Evolutionary conservation across 306 rosid genomes (phyloP).

Genomic region (Biancaea sappan): DNA sequence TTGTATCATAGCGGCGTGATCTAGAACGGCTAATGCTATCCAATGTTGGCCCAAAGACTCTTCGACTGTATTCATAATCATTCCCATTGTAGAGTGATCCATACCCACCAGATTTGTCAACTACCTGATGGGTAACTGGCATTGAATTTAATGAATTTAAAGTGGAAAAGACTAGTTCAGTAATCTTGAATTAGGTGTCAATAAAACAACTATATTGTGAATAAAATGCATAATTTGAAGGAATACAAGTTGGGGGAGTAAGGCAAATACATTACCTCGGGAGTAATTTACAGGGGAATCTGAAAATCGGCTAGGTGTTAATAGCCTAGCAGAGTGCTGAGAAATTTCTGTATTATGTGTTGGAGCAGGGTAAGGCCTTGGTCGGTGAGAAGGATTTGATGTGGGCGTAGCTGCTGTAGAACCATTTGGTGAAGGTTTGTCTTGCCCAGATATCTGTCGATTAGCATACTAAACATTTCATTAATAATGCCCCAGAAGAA

Average conservation of each 20-base stretch:
- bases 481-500: conserved; percentile 27
- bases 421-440: conserved; percentile 56
- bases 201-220: not conserved
- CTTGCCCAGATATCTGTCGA: conserved; percentile 87
- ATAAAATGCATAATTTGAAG: not conserved
- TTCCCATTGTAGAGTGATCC: conserved; percentile 57
- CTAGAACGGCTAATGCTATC: conserved; percentile 68
- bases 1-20: conserved; percentile 62
- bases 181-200: conserved; percentile 19
- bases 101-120: conserved; percentile 61
- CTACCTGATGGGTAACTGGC: conserved; percentile 54
- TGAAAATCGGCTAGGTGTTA: conserved; percentile 51
- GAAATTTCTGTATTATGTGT: conserved; percentile 47
- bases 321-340: conserved; percentile 40
- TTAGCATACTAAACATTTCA: conserved; percentile 30
- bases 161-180: conserved; percentile 31
- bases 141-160: conserved; percentile 42
- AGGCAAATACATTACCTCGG: conserved; percentile 54
- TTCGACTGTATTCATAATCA: conserved; percentile 70
- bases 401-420: conserved; percentile 47
- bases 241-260: conserved; percentile 2
- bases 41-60: conserved; percentile 62
- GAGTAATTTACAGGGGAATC: conserved; percentile 48
- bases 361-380: conserved; percentile 49
- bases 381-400: conserved; percentile 54